Evolutionary conservation across 495 filamentous ascomycete species (phyloP).

Genomic region (Patellaria atrata): DNA sequence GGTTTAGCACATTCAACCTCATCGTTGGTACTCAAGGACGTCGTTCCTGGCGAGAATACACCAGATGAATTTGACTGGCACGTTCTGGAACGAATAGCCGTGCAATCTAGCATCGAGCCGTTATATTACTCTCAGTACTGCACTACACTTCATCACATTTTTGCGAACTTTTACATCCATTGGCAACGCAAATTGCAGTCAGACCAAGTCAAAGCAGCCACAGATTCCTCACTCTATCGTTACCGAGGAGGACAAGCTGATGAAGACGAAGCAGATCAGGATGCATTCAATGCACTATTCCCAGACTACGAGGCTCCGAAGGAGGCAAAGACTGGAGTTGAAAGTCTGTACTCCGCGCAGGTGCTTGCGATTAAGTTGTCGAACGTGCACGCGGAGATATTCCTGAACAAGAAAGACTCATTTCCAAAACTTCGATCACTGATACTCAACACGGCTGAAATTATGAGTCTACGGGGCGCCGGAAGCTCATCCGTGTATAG

Average conservation of each 20-base stretch:
- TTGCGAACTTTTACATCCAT: constrained; percentile 58
- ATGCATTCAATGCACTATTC: constrained; percentile 67
- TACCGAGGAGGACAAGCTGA: constrained; percentile 64
- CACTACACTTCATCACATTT: constrained; percentile 20
- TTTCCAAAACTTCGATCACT: no score
- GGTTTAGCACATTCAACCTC: no score
- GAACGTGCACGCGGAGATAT: constrained; percentile 38
- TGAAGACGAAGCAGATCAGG: constrained; percentile 58
- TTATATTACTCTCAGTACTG: no score
- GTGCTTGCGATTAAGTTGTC: constrained; percentile 37
- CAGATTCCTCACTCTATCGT: constrained; percentile 60
- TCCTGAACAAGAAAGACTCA: no score
- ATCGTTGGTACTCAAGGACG: no score
- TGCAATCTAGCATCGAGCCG: no score
- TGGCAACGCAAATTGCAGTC: constrained; percentile 62
- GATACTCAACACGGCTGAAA: no score
- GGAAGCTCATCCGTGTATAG: no score
- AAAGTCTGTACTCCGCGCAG: constrained; percentile 23
- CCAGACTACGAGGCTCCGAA: constrained; percentile 61
- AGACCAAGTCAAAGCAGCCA: constrained; percentile 56
- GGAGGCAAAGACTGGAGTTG: constrained; percentile 23
- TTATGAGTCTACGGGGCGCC: no score
- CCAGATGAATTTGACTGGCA: no score
- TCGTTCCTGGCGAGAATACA: no score
- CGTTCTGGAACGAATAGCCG: no score